Base-by-base conservation (phyloP, 108 stramenopile genomes). In the Discostella stelligeroides region DNA sequence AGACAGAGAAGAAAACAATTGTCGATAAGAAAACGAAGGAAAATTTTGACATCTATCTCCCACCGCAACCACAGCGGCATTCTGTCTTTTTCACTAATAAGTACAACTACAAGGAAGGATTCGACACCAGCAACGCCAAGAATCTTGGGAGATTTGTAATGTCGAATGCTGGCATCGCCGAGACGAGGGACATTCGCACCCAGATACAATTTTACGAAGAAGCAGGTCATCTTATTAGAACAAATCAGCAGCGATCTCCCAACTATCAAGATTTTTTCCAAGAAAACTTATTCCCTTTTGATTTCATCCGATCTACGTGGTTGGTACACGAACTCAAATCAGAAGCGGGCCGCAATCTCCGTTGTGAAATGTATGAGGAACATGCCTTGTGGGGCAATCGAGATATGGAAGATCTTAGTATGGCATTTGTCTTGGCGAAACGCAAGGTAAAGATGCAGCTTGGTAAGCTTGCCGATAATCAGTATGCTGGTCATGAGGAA, bases 341-440 rank as follows among this genome's bases (percentile, higher is more conserved):
- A 40, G 70, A 61, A 51, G 82, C 61, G 46, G 84, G 68, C 21
- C 79, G 60, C 14, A 58, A 72, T 43, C 85, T 86, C 20, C 88
- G 88, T 20, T 92, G 91, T 48, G 84, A 86, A 77, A 86, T 88
- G 87, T 89, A 86, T 50, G 85, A 92, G 60, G 91, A 92, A 59
- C 86, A 89, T 46, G 34, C 82, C 10, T 66, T 75, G 63, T 92
- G 91, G 91, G 81, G 86, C 17, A 80, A 79, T 24, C 66, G 53
- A 28, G 59, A 74, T 8, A 81, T 83, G 82, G 88, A 89, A 69
- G 86, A 86, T 60, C 67, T 89, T 56, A 89, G 84, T 65, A 70
- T 89, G 24, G 73, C 80, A 0, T 86, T 72, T 68, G 77, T 86
- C 14, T 59, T 86, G 49, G 79, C 82, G 17, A 81, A 60, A 56